Conservation (phyloP, 352 stramenopile genomes). For the Phytophthora europaea region DNA sequence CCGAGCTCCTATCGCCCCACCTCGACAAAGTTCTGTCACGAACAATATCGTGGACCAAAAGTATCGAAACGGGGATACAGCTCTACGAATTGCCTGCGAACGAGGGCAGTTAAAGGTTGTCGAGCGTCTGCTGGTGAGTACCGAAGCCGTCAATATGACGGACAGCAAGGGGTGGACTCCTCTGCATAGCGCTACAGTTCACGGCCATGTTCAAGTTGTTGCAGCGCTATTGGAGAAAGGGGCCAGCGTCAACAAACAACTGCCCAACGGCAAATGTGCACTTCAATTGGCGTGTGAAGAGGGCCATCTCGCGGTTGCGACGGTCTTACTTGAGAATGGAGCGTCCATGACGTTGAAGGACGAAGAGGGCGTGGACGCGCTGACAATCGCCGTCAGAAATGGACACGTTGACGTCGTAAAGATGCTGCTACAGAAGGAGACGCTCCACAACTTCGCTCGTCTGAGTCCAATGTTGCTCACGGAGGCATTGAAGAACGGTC, state of each 20-base stretch:
- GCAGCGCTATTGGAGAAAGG: conserved; percentile 1
- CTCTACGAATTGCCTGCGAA: not conserved
- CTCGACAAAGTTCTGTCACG: not conserved
- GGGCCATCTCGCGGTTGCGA: not conserved
- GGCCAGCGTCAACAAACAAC: not conserved
- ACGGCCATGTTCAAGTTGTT: not conserved
- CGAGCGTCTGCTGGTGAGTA: not conserved
- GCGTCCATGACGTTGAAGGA: not conserved
- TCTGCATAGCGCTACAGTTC: not conserved
- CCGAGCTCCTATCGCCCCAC: not conserved
- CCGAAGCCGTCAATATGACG: not conserved
- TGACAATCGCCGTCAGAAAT: not conserved
- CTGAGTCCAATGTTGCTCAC: not conserved
- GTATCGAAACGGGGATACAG: not conserved
- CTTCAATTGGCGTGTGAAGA: not conserved
- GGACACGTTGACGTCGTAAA: not conserved
- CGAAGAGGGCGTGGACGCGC: not conserved
- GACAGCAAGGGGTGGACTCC: conserved; percentile 1
- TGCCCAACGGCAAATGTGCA: not conserved
- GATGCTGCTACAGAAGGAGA: not conserved
- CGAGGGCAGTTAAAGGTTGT: not conserved
- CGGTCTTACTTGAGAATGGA: not conserved
- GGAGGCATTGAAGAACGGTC: not conserved
- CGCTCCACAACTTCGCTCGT: not conserved
- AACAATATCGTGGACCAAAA: not conserved